Base-by-base conservation (phyloP, 1,139 yeast genomes). In the Candida tetrigidarum region DNA sequence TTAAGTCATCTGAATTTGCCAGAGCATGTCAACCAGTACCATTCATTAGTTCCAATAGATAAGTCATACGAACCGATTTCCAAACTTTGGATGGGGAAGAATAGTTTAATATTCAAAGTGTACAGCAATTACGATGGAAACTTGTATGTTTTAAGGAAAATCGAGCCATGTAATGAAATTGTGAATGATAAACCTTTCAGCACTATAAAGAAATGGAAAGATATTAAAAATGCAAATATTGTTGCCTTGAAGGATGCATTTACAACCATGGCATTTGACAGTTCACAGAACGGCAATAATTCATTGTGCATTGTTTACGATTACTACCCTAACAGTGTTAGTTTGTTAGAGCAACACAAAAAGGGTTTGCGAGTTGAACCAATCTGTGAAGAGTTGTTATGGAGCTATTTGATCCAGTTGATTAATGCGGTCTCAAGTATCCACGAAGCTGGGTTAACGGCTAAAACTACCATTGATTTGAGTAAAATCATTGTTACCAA, bases 21-120 rank as follows among this genome's bases (percentile, higher is more conserved):
- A 0, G 86, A 83, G 28, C 80, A 81, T 51, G 86, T 93, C n/a
- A 86, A 86, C 48, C 81, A 78, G 12, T 93, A 91, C 65, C 96
- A 90, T 65, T 85, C 95, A 14, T 72, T 93, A 48, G 93, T 87
- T 29, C 97, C 97, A 2, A 74, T 93, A 43, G 97, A 91, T 61
- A 72, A 76, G 44, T 75, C 77, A 16, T 69, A 75, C 48, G 87
- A 84, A 42, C 57, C 69, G 43, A 68, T 65, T 18, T 75, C 80
- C 4, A 74, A 76, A 47, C 74, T 80, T 15, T 48, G 50, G 50
- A 87, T 83, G 69, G 86, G 86, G 0, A 76, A 80, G 46, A 74
- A 78, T 3, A 80, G 84, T 43, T 75, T 86, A 43, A 69, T 86
- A 12, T 93, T 85, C 69, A 92, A 92, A 63, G 96, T 88, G 5